Evolutionary conservation across 148 eudicot species (phyloP).

Genomic region (Fagopyrum homotropicum): DNA sequence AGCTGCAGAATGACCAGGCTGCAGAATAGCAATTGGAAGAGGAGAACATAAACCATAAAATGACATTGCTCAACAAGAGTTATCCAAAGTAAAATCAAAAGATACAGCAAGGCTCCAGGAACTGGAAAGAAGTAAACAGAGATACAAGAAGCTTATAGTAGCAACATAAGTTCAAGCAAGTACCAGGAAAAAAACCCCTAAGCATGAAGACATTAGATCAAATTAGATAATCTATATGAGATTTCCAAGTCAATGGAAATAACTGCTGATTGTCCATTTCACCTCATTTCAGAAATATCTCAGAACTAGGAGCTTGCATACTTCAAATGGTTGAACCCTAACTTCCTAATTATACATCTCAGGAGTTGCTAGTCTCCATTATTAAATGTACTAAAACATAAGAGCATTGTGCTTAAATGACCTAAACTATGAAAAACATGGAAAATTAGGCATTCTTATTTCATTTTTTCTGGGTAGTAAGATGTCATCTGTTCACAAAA

Average conservation of each 20-base stretch:
- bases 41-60: conserved; percentile 4
- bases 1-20: conserved; percentile 30
- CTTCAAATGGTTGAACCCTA: not conserved
- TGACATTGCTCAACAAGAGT: not conserved
- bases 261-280: not conserved
- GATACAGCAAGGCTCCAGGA: not conserved
- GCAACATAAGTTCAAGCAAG: not conserved
- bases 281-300: not conserved
- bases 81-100: not conserved
- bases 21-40: conserved; percentile 18
- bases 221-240: not conserved
- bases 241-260: not conserved
- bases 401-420: not conserved
- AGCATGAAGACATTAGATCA: not conserved
- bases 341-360: not conserved
- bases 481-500: not conserved
- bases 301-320: conserved; percentile 2
- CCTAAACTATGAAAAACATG: not conserved
- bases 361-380: not conserved
- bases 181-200: not conserved
- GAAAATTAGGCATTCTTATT: not conserved
- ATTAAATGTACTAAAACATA: not conserved
- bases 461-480: not conserved
- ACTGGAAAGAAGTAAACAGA: not conserved
- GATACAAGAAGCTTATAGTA: not conserved